These are phyloP conservation scores for Picea sitchensis DNA, from an alignment of 75 land plant species.

Conservation along the genomic window DNA sequence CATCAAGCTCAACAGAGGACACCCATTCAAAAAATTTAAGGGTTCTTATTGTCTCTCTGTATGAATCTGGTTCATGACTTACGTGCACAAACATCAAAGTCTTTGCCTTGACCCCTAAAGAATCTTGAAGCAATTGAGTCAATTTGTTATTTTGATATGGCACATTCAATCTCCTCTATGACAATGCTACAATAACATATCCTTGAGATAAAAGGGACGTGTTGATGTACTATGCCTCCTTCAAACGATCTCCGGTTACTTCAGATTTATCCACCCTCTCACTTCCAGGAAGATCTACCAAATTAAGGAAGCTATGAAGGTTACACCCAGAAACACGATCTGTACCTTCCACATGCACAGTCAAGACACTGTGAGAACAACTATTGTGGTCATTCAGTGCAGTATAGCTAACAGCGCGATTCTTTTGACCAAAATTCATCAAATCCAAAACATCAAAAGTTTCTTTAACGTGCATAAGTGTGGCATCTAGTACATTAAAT, in stretches of 20 bases:
- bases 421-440: slow-evolving; percentile 71
- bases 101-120: slow-evolving; percentile 83
- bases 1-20: slow-evolving; percentile 69
- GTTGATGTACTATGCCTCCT: slow-evolving; percentile 89
- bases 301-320: slow-evolving; percentile 68
- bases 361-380: slow-evolving; percentile 87
- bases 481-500: slow-evolving; percentile 77
- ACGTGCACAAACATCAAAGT: slow-evolving; percentile 80
- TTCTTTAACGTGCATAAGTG: slow-evolving; percentile 53
- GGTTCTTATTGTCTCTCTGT: slow-evolving; percentile 67
- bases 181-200: slow-evolving; percentile 85
- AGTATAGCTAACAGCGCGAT: slow-evolving; percentile 73
- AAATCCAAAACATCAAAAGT: slow-evolving; percentile 61
- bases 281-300: slow-evolving; percentile 96
- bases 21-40: slow-evolving; percentile 75
- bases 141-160: slow-evolving; percentile 97
- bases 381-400: slow-evolving; percentile 76
- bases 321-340: slow-evolving; percentile 42
- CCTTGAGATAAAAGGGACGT: slow-evolving; percentile 85
- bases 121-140: slow-evolving; percentile 84
- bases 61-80: slow-evolving; percentile 64
- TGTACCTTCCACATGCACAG: slow-evolving; percentile 69
- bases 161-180: slow-evolving; percentile 70
- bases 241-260: slow-evolving; percentile 81
- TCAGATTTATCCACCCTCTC: slow-evolving; percentile 90